Conservation (phyloP, 1,284 basidiomycete genomes). For the Polyporus tsugae region DNA sequence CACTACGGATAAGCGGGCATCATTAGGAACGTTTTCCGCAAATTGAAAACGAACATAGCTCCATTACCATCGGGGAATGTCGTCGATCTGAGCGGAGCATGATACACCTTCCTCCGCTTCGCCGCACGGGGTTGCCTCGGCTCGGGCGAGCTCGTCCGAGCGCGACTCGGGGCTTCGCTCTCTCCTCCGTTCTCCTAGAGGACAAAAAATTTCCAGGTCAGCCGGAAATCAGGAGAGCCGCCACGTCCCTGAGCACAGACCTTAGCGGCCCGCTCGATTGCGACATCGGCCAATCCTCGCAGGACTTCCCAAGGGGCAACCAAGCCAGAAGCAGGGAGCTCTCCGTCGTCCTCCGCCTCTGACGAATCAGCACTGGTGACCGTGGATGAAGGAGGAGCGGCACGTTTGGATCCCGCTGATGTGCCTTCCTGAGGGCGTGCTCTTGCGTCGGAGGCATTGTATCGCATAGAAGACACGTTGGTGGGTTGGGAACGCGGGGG, state of each 20-base stretch:
- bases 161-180: slow-evolving; percentile 77
- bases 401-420: slow-evolving; percentile 59
- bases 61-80: slow-evolving; percentile 73
- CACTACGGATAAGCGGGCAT: slow-evolving; percentile 51
- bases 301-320: slow-evolving; percentile 87
- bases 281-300: slow-evolving; percentile 80
- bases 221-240: slow-evolving; percentile 26
- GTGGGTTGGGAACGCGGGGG: slow-evolving; percentile 54
- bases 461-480: slow-evolving; percentile 66
- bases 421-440: slow-evolving; percentile 45
- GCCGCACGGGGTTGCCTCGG: slow-evolving; percentile 64
- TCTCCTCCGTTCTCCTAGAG: slow-evolving; percentile 73
- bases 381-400: slow-evolving; percentile 65
- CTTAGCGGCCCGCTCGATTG: slow-evolving; percentile 78
- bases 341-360: slow-evolving; percentile 78
- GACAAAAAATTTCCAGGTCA: slow-evolving; percentile 18
- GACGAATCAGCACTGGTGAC: slow-evolving; percentile 80
- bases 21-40: slow-evolving; percentile 21
- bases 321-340: slow-evolving; percentile 80
- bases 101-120: slow-evolving; percentile 76
- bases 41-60: slow-evolving; percentile 3
- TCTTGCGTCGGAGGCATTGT: slow-evolving; percentile 55
- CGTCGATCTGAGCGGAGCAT: slow-evolving; percentile 57
- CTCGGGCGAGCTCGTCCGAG: slow-evolving; percentile 74
- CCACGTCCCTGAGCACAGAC: slow-evolving; percentile 44